A percentile compares a stretch with the other conserved stretches of the same genome.
These are phyloP conservation scores for Peronosclerospora sorghi DNA, from an alignment of 352 stramenopile species.

Conservation along the genomic window DNA sequence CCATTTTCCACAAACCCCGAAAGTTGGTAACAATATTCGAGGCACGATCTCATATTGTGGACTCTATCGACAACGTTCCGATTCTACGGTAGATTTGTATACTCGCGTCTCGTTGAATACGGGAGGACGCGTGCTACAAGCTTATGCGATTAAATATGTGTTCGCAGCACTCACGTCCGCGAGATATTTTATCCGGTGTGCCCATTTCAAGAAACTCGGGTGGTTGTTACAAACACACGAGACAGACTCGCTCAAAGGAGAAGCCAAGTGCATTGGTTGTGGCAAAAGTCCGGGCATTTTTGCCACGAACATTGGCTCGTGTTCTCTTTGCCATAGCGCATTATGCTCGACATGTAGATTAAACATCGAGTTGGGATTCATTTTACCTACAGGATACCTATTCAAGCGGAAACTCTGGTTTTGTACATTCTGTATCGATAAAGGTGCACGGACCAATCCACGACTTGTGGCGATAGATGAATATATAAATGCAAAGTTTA, in stretches of 20 bases:
- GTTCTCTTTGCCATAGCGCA: conserved; percentile 14
- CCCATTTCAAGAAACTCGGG: conserved; percentile 40
- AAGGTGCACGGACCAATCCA: conserved; percentile 11
- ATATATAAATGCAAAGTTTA: conserved; percentile 6
- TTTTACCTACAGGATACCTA: conserved; percentile 5
- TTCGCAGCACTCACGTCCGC: conserved; percentile 33
- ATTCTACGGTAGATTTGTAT: conserved; percentile 43
- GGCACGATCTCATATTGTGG: conserved; percentile 41
- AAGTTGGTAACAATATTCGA: conserved; percentile 28
- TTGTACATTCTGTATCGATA: conserved; percentile 15
- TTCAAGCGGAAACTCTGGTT: conserved; percentile 21
- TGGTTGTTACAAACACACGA: conserved; percentile 22
- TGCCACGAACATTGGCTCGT: conserved; percentile 14
- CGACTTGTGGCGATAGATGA: conserved; percentile 15
- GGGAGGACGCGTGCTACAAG: conserved; percentile 30
- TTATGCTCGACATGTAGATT: conserved; percentile 15
- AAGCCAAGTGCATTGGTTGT: conserved; percentile 20
- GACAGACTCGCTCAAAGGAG: conserved; percentile 5
- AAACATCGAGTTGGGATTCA: conserved; percentile 19
- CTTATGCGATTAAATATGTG: conserved; percentile 34
- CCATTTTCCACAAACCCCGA: conserved; percentile 30
- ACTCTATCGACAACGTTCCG: conserved; percentile 36
- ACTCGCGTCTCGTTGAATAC: conserved; percentile 26
- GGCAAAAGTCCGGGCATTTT: conserved; percentile 17
- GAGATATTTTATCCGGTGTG: conserved; percentile 31